These are phyloP conservation scores for Austroboletus rostrupii DNA, from an alignment of 1,284 basidiomycete species.

Conservation along the genomic window DNA sequence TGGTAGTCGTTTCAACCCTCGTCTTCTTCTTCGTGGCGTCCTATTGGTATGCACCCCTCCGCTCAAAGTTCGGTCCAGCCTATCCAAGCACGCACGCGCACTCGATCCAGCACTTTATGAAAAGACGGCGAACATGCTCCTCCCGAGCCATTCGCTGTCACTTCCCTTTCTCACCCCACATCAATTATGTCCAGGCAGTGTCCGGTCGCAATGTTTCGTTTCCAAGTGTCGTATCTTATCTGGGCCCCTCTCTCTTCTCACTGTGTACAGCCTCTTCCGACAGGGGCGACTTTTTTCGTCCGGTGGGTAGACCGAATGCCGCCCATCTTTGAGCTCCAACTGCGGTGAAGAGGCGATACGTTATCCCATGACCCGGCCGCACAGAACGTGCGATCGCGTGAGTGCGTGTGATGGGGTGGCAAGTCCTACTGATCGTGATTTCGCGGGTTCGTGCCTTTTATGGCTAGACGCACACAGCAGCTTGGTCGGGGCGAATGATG, in stretches of 20 bases:
- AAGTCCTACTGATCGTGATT: not conserved
- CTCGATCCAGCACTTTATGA: not conserved
- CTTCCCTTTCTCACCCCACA: not conserved
- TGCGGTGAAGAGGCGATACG: conserved; percentile 16
- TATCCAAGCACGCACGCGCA: not conserved
- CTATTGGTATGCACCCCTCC: too few relatives aligned
- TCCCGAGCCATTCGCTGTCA: too few relatives aligned
- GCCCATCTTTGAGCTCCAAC: not conserved
- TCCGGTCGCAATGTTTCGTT: not conserved
- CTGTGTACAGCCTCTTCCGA: not conserved
- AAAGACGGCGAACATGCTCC: not conserved
- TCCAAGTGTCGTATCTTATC: not conserved
- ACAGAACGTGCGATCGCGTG: not conserved
- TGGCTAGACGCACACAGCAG: conserved; percentile 17
- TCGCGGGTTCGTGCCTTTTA: not conserved
- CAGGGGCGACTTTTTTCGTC: not conserved
- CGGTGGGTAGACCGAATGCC: not conserved
- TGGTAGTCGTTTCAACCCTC: too few relatives aligned
- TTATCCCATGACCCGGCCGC: conserved; percentile 23
- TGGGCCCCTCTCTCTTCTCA: not conserved
- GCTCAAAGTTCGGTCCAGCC: not conserved
- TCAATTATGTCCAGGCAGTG: not conserved
- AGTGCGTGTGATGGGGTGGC: not conserved
- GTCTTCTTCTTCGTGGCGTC: too few relatives aligned
- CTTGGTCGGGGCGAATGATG: conserved; percentile 5